These are phyloP conservation scores for Hordeum pubiflorum DNA, from an alignment of 202 grass and related monocot genomes.

Conservation along the genomic window DNA sequence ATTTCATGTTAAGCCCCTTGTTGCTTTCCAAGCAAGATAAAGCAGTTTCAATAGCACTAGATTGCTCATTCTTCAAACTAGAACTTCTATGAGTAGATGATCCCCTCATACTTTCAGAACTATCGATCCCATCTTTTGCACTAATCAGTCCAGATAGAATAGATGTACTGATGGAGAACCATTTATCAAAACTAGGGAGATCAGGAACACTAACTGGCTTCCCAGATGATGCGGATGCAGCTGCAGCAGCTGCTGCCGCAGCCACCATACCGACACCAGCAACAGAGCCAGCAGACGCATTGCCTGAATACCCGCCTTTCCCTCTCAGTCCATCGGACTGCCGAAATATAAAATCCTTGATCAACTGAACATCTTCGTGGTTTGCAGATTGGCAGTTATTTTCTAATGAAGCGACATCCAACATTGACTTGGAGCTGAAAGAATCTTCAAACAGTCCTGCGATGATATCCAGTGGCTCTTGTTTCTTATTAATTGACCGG, in stretches of 20 bases:
- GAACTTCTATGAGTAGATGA: slow-evolving; percentile 13
- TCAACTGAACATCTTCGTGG: slow-evolving; percentile 70
- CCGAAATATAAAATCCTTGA: slow-evolving; percentile 83
- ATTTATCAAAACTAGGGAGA: slow-evolving; percentile 67
- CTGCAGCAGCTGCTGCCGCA: slow-evolving; percentile 73
- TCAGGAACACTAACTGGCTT: slow-evolving; percentile 63
- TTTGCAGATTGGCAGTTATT: slow-evolving; percentile 44
- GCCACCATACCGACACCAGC: slow-evolving; percentile 75
- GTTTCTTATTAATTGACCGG: slow-evolving; percentile 47
- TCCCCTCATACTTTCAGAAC: slow-evolving; percentile 25
- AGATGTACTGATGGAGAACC: slow-evolving; percentile 56
- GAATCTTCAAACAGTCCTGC: slow-evolving; percentile 55
- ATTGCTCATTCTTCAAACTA: slow-evolving; percentile 33
- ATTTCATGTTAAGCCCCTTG: slow-evolving; percentile 65
- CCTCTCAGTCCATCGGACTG: slow-evolving; percentile 77
- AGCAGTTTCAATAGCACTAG: slow-evolving; percentile 39
- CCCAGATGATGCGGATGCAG: slow-evolving; percentile 61
- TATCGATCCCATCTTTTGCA: slow-evolving; percentile 10
- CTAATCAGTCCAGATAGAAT: slow-evolving; percentile 55
- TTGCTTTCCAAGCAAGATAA: slow-evolving; percentile 71
- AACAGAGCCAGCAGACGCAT: slow-evolving; percentile 50
- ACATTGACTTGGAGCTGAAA: slow-evolving; percentile 40
- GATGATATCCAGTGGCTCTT: slow-evolving; percentile 51
- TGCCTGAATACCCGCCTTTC: slow-evolving; percentile 52
- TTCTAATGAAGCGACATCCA: slow-evolving; percentile 63